Conservation (phyloP, 441 rosid species). For the Viola pubescens region DNA sequence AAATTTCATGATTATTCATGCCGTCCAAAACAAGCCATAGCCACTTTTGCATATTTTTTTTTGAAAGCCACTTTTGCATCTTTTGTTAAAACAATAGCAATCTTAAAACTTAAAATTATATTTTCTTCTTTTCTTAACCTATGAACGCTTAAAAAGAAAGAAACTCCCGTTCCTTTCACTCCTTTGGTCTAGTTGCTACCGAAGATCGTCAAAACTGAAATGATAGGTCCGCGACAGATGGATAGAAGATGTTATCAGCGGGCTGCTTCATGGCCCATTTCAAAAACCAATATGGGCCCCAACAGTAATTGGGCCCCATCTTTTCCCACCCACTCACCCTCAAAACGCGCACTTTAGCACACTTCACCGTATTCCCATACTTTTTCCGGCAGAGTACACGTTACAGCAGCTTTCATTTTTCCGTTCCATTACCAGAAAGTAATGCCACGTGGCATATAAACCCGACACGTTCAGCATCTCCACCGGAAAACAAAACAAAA, state of each 20-base stretch:
- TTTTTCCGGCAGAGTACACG: slow-evolving; percentile 3
- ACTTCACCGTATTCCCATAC: neutral
- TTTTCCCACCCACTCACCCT: neutral
- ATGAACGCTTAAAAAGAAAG: neutral
- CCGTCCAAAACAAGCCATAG: no score
- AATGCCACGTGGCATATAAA: neutral
- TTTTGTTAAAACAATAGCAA: no score
- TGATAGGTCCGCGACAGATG: no score
- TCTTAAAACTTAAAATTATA: no score
- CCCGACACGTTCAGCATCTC: slow-evolving; percentile 3
- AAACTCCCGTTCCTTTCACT: neutral
- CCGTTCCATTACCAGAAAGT: neutral
- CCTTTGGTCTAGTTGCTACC: neutral
- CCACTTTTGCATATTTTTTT: no score
- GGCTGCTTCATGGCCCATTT: no score
- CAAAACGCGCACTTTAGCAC: slow-evolving; percentile 4
- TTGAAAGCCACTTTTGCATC: no score
- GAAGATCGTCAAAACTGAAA: neutral
- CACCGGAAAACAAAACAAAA: slow-evolving; percentile 5
- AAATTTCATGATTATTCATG: no score
- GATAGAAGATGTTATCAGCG: no score
- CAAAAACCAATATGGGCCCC: neutral
- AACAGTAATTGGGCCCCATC: neutral
- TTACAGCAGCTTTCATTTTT: neutral
- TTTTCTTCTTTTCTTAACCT: neutral